These are phyloP conservation scores for Nicotiana tabacum DNA, from an alignment of 257 asterid genomes.

Conservation along the genomic window DNA sequence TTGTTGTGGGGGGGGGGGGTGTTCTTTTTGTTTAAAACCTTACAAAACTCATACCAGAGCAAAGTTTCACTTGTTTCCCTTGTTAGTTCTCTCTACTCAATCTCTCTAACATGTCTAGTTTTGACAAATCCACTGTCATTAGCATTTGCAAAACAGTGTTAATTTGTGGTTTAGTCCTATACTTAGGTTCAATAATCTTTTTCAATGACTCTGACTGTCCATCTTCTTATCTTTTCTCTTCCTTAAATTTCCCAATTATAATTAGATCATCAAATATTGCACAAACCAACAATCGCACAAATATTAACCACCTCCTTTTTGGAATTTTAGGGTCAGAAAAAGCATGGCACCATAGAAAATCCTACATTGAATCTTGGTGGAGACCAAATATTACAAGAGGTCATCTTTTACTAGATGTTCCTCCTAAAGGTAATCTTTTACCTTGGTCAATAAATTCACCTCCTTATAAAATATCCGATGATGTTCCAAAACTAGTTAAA, in stretches of 20 bases:
- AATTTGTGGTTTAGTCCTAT: neutral
- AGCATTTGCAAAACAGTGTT: neutral
- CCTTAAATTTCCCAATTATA: neutral
- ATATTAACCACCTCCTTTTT: conserved; percentile 16
- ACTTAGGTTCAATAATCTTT: neutral
- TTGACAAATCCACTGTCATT: neutral
- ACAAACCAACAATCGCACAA: neutral
- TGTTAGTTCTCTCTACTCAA: neutral
- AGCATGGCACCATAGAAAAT: conserved; percentile 17
- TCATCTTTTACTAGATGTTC: conserved; percentile 18
- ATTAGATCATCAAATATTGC: neutral
- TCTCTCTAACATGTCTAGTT: neutral
- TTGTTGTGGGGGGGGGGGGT: too few species aligned
- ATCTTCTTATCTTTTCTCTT: neutral
- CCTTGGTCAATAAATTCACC: conserved; percentile 30
- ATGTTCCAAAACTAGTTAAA: neutral
- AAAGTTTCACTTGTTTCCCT: neutral
- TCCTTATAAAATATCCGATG: conserved; percentile 13
- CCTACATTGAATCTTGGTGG: conserved; percentile 35
- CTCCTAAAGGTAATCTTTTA: conserved; percentile 18
- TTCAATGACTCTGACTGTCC: neutral
- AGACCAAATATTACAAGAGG: conserved; percentile 22
- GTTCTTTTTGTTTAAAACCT: too few species aligned
- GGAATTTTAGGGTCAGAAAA: conserved; percentile 24
- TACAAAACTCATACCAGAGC: too few species aligned